phyloP scores from a whole-genome alignment of 441 rosid genomes.

The Eutrema salsugineum region DNA sequence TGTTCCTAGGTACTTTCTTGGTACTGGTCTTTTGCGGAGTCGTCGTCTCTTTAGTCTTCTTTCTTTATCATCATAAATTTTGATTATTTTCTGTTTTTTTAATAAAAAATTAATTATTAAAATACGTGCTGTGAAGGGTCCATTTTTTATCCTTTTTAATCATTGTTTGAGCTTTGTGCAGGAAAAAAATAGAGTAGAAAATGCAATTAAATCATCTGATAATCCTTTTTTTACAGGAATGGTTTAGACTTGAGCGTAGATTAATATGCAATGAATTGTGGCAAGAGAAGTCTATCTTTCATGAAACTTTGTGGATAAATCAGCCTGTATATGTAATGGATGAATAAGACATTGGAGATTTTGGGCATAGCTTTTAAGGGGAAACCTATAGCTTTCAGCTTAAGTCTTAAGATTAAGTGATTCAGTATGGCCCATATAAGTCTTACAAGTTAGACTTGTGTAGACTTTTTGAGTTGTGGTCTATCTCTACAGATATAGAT shows the following conservation, averaged over 20 bases:
- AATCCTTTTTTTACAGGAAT: not conserved
- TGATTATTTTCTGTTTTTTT: too few relatives aligned
- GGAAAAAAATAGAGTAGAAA: not conserved
- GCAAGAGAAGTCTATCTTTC: not conserved
- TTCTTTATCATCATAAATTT: too few relatives aligned
- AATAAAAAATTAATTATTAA: too few relatives aligned
- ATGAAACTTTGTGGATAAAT: too few relatives aligned
- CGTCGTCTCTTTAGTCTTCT: not conserved
- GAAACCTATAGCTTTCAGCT: not conserved
- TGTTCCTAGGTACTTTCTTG: not conserved
- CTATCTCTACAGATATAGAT: not conserved
- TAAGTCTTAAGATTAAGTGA: not conserved
- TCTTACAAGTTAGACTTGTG: not conserved
- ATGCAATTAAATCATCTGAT: slow-evolving; percentile 3
- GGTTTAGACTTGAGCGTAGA: not conserved
- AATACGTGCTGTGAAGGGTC: not conserved
- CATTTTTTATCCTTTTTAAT: not conserved
- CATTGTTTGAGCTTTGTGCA: not conserved
- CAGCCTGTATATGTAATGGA: too few relatives aligned
- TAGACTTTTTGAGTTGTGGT: not conserved
- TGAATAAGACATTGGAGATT: not conserved
- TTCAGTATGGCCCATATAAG: not conserved
- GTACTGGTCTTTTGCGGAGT: not conserved
- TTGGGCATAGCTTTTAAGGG: not conserved
- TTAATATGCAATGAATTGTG: not conserved